phyloP scores from a whole-genome alignment of 2,329 filamentous ascomycete species.

The Fusarium sp. region DNA sequence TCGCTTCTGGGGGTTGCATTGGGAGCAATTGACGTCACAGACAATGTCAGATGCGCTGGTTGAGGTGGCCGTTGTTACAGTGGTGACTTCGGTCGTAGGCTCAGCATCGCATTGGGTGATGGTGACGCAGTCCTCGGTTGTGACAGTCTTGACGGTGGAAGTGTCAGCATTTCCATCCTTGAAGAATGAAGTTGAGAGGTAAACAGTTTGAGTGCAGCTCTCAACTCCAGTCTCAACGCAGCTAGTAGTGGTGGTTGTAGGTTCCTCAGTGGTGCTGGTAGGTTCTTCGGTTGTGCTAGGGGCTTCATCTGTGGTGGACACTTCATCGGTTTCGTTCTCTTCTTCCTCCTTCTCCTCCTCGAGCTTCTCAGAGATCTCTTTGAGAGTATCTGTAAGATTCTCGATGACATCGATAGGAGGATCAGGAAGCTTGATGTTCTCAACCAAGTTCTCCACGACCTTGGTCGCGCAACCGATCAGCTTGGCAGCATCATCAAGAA shows the following conservation, averaged over 20 bases:
- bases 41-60: neutral
- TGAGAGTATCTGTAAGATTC: slow-evolving; percentile 21
- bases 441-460: neutral
- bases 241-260: neutral
- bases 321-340: neutral
- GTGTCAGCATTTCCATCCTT: neutral
- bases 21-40: slow-evolving; percentile 12
- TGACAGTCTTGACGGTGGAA: neutral
- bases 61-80: neutral
- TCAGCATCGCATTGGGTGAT: neutral
- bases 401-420: slow-evolving; percentile 8
- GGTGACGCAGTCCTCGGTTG: neutral
- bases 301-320: neutral
- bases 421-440: slow-evolving; percentile 6
- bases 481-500: neutral
- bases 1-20: slow-evolving; percentile 1
- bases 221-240: neutral
- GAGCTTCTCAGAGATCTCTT: slow-evolving; percentile 15
- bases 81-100: neutral
- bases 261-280: neutral
- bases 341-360: slow-evolving; percentile 13
- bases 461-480: neutral
- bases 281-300: neutral
- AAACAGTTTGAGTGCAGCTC: neutral
- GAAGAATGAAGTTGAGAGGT: neutral